Percentiles rank a stretch among this genome's conserved stretches.
phyloP scores from a whole-genome alignment of 106 monocot genomes.

The Acorus gramineus region DNA sequence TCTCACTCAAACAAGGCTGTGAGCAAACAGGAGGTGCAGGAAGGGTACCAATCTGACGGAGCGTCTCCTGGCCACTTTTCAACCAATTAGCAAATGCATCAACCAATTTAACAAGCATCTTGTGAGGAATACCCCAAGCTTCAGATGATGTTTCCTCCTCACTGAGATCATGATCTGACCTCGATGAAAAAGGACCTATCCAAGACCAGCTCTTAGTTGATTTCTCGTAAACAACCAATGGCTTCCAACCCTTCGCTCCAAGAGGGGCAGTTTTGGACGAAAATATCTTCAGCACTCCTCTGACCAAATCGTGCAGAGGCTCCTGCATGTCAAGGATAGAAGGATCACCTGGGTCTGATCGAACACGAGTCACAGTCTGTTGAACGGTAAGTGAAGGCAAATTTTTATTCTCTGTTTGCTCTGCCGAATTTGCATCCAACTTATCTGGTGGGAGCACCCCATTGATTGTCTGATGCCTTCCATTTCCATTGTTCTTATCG shows the following conservation, averaged over 20 bases:
- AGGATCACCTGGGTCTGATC: slow-evolving; percentile 83
- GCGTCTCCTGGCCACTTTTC: slow-evolving; percentile 83
- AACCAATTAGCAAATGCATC: slow-evolving; percentile 98
- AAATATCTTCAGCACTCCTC: slow-evolving; percentile 85
- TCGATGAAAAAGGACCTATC: slow-evolving; percentile 49
- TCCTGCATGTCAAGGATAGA: slow-evolving; percentile 91
- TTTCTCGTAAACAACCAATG: slow-evolving; percentile 64
- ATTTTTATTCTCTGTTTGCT: slow-evolving; percentile 12
- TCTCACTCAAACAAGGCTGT: slow-evolving; percentile 50
- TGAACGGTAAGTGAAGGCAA: slow-evolving; percentile 71
- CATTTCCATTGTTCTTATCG: slow-evolving; percentile 10
- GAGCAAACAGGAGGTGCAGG: slow-evolving; percentile 56
- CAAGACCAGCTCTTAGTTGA: slow-evolving; percentile 78
- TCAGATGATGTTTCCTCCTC: slow-evolving; percentile 91
- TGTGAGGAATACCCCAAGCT: slow-evolving; percentile 88
- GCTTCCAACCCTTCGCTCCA: slow-evolving; percentile 90
- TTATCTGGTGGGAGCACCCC: slow-evolving; percentile 11
- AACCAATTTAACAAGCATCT: slow-evolving; percentile 92
- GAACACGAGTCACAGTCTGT: slow-evolving; percentile 66
- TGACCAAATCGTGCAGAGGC: slow-evolving; percentile 84
- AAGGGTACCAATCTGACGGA: slow-evolving; percentile 85
- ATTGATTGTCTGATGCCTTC: slow-evolving; percentile 8
- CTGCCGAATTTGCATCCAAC: slow-evolving; percentile 17
- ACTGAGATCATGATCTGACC: slow-evolving; percentile 26
- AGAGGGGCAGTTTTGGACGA: slow-evolving; percentile 89